Conservation (phyloP, 441 rosid species). For the Eugenia klotzschiana region DNA sequence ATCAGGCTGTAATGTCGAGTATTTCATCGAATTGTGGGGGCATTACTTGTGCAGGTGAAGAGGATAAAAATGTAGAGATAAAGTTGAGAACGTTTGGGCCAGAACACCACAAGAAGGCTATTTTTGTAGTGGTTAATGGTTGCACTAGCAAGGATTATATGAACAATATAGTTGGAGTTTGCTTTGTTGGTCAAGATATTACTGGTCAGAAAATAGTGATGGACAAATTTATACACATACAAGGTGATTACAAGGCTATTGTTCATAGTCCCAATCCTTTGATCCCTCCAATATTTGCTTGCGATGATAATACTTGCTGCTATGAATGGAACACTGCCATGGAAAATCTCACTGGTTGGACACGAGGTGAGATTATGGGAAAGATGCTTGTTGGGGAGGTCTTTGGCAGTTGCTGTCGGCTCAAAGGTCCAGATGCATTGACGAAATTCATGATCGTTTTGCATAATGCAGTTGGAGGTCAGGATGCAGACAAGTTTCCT, state of each 20-base stretch:
- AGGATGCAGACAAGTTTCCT: constrained; percentile 65
- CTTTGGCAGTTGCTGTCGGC: constrained; percentile 72
- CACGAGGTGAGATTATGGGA: constrained; percentile 51
- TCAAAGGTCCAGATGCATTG: constrained; percentile 76
- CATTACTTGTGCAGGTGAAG: constrained; percentile 53
- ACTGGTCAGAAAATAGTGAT: constrained; percentile 79
- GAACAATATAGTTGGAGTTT: constrained; percentile 75
- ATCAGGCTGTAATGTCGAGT: background rate
- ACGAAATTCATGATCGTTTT: constrained; percentile 80
- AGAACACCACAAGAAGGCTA: constrained; percentile 43
- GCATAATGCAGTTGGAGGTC: constrained; percentile 78
- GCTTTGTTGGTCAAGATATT: constrained; percentile 87
- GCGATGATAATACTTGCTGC: constrained; percentile 81
- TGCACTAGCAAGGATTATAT: constrained; percentile 85
- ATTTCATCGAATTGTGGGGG: background rate
- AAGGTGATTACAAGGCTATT: constrained; percentile 89
- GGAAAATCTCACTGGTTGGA: constrained; percentile 87
- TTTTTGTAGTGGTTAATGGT: constrained; percentile 77
- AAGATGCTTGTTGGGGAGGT: constrained; percentile 82
- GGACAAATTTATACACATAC: constrained; percentile 86
- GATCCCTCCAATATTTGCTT: constrained; percentile 90
- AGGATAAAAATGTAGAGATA: constrained; percentile 79
- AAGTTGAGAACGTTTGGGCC: constrained; percentile 66
- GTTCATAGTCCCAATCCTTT: constrained; percentile 82
- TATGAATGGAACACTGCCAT: constrained; percentile 90